phyloP scores from a whole-genome alignment of 2,329 filamentous ascomycete genomes.

The Colletotrichum liriopes region DNA sequence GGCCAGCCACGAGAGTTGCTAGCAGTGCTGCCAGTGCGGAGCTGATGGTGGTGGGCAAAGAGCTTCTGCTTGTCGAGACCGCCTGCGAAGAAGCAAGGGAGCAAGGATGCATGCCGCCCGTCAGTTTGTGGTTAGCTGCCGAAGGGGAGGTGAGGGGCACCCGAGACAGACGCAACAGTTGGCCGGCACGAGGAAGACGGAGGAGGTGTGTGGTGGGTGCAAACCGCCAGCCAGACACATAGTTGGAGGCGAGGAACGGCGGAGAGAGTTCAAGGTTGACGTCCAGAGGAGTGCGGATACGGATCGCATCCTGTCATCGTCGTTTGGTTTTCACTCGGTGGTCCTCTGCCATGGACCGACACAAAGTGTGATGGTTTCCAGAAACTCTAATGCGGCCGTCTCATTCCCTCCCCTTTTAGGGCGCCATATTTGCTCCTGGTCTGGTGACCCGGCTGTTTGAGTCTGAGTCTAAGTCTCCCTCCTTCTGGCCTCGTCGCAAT shows the following conservation, averaged over 20 bases:
- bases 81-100: slow-evolving; percentile 37
- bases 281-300: neutral
- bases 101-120: slow-evolving; percentile 32
- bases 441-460: slow-evolving; percentile 27
- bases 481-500: slow-evolving; percentile 14
- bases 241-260: neutral
- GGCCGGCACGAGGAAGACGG: neutral
- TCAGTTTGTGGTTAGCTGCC: slow-evolving; percentile 35
- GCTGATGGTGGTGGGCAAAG: slow-evolving; percentile 18
- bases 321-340: too few relatives aligned
- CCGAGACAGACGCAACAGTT: slow-evolving; percentile 12
- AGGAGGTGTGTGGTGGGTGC: neutral
- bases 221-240: neutral
- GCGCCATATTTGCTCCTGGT: slow-evolving; percentile 26
- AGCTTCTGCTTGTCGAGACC: slow-evolving; percentile 17
- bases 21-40: neutral
- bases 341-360: neutral
- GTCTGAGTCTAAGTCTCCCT: slow-evolving; percentile 12
- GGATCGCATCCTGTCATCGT: neutral
- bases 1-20: slow-evolving; percentile 6
- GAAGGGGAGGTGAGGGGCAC: slow-evolving; percentile 34
- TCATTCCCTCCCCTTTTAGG: neutral
- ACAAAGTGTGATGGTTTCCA: neutral
- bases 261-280: slow-evolving; percentile 20
- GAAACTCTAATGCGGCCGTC: neutral